Evolutionary conservation across 306 rosid species (phyloP).

Genomic region (Boehmeria nivea): DNA sequence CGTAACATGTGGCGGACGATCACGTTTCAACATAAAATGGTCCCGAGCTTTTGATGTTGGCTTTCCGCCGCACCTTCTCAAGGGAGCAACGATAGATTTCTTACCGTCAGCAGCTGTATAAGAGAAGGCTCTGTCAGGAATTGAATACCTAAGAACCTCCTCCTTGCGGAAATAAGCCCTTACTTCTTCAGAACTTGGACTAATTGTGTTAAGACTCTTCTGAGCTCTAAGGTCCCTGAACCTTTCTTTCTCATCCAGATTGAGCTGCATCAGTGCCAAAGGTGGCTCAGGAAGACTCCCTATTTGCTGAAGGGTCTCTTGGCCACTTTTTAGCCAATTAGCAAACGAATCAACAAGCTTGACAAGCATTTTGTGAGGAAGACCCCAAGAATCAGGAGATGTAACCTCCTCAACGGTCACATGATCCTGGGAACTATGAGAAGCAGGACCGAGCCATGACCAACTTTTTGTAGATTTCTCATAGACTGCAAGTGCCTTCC

Average conservation of each 20-base stretch:
- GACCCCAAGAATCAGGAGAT: conserved; percentile 92
- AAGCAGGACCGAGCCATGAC: conserved; percentile 86
- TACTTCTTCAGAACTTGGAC: conserved; percentile 87
- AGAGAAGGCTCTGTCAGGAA: conserved; percentile 97
- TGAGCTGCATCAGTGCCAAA: conserved; percentile 79
- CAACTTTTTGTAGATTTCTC: conserved; percentile 78
- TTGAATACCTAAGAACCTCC: conserved; percentile 93
- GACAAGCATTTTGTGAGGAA: conserved; percentile 93
- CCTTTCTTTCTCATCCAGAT: conserved; percentile 96
- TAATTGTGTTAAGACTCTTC: conserved; percentile 93
- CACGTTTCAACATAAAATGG: conserved; percentile 97
- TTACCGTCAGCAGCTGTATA: conserved; percentile 98
- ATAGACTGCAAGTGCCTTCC: conserved; percentile 78
- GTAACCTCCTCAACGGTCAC: conserved; percentile 69
- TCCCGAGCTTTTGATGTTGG: conserved; percentile 99
- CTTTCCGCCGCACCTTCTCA: conserved; percentile 98
- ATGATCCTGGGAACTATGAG: conserved; percentile 47
- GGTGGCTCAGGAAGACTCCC: conserved; percentile 99
- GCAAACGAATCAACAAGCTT: conserved; percentile 97
- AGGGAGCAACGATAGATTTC: conserved; percentile 94
- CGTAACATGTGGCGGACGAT: conserved; percentile 98
- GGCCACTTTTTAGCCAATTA: conserved; percentile 99
- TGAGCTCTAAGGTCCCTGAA: conserved; percentile 96
- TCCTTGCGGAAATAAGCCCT: conserved; percentile 85
- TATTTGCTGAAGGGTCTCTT: conserved; percentile 92